A percentile compares a stretch with the other conserved stretches of the same genome.
Evolutionary conservation across 352 stramenopile species (phyloP).

Genomic region (Globisporangium parvum): DNA sequence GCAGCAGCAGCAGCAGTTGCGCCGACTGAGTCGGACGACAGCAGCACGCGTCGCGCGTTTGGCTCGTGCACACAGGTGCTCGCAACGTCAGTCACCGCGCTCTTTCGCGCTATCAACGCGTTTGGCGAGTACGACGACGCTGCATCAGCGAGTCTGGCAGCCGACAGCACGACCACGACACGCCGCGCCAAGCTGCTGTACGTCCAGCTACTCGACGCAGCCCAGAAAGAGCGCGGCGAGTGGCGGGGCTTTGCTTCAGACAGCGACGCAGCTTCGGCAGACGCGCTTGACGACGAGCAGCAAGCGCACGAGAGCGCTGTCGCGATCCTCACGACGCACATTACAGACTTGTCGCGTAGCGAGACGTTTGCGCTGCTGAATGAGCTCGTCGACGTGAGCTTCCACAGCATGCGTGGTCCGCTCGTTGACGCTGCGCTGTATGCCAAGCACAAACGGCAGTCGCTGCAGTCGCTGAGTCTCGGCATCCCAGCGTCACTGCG

Average conservation of each 20-base stretch:
- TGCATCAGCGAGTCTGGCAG: not conserved
- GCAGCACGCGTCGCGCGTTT: slow-evolving; percentile 22
- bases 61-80: slow-evolving; percentile 52
- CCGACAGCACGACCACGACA: slow-evolving; percentile 24
- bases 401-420: slow-evolving; percentile 53
- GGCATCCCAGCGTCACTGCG: slow-evolving; percentile 19
- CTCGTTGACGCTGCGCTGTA: slow-evolving; percentile 44
- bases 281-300: not conserved
- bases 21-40: not conserved
- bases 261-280: not conserved
- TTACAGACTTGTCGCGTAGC: slow-evolving; percentile 12
- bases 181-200: slow-evolving; percentile 63
- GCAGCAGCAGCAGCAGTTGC: not conserved
- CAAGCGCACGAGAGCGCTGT: slow-evolving; percentile 10
- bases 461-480: slow-evolving; percentile 17
- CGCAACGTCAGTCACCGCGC: slow-evolving; percentile 35
- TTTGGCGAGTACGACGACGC: slow-evolving; percentile 25
- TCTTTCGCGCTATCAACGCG: slow-evolving; percentile 42
- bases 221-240: slow-evolving; percentile 61
- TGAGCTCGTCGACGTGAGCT: slow-evolving; percentile 62
- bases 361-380: slow-evolving; percentile 42
- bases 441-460: slow-evolving; percentile 31
- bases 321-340: slow-evolving; percentile 12
- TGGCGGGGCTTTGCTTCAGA: slow-evolving; percentile 47
- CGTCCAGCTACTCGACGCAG: slow-evolving; percentile 52